phyloP scores from a whole-genome alignment of 768 basidiomycete genomes.

The Amanita fuliginea region DNA sequence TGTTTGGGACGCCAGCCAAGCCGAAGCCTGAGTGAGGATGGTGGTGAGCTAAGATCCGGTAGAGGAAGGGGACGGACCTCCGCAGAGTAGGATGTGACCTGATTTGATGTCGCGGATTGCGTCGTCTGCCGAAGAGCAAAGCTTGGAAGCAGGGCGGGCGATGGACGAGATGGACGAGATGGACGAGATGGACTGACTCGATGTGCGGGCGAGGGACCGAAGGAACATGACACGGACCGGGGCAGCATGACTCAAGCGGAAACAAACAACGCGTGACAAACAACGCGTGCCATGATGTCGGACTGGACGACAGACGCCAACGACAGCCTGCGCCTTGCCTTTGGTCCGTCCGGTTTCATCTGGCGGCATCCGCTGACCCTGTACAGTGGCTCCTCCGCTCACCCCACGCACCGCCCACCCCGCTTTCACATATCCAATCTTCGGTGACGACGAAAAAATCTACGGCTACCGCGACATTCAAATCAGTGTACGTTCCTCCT shows the following conservation, averaged over 20 bases:
- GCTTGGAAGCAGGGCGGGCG: slow-evolving; percentile 28
- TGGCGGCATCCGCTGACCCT: slow-evolving; percentile 18
- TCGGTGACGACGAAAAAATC: slow-evolving; percentile 91
- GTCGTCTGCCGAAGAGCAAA: slow-evolving; percentile 77
- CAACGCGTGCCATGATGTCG: slow-evolving; percentile 19
- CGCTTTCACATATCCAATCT: slow-evolving; percentile 93
- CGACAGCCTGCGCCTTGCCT: slow-evolving; percentile 60
- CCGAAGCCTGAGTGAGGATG: slow-evolving; percentile 73
- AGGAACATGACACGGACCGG: slow-evolving; percentile 7
- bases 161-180: no score
- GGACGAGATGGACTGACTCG: no score
- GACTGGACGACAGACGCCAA: slow-evolving; percentile 79
- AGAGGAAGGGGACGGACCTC: slow-evolving; percentile 40
- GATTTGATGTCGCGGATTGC: slow-evolving; percentile 78
- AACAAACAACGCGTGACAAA: no score
- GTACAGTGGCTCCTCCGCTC: slow-evolving; percentile 40
- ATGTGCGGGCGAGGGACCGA: slow-evolving; percentile 7
- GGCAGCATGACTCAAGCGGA: no score
- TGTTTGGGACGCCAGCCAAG: slow-evolving; percentile 82
- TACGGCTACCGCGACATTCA: slow-evolving; percentile 84
- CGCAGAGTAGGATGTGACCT: slow-evolving; percentile 68
- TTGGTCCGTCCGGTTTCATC: slow-evolving; percentile 38
- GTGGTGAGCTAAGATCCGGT: not conserved
- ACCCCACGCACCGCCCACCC: slow-evolving; percentile 65
- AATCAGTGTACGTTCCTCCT: slow-evolving; percentile 57